A percentile compares a stretch with the other conserved stretches of the same genome.
These are phyloP conservation scores for Annulohypoxylon bovei DNA, from an alignment of 495 filamentous ascomycete species.

Conservation along the genomic window DNA sequence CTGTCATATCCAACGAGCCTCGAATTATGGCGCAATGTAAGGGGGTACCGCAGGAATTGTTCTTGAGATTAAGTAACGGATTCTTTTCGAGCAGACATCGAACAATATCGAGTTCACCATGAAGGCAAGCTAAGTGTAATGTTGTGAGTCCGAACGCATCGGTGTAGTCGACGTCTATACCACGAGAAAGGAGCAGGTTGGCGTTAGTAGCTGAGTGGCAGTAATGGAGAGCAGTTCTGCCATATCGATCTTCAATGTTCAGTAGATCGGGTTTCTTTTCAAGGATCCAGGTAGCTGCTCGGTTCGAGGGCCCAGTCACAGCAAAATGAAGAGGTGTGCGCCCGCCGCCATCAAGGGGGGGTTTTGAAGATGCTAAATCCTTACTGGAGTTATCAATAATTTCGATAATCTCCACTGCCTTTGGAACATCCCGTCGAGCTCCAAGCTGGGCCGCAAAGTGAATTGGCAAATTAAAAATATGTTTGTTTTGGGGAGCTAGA, in stretches of 20 bases:
- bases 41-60: conserved; percentile 10
- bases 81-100: conserved; percentile 27
- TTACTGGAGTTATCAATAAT: conserved; percentile 20
- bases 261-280: conserved; percentile 18
- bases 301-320: conserved; percentile 33
- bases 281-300: conserved; percentile 35
- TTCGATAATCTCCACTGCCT: conserved; percentile 36
- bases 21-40: conserved; percentile 17
- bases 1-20: conserved; percentile 17
- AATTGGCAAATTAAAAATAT: background rate
- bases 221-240: conserved; percentile 36
- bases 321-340: conserved; percentile 34
- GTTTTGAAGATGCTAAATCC: background rate
- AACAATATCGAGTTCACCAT: conserved; percentile 35
- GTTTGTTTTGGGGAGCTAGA: background rate
- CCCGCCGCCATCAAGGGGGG: conserved; percentile 1
- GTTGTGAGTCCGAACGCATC: conserved; percentile 34
- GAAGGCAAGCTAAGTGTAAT: conserved; percentile 33
- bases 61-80: conserved; percentile 22
- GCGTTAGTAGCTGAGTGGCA: conserved; percentile 26
- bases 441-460: background rate
- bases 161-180: conserved; percentile 34
- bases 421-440: conserved; percentile 26
- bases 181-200: conserved; percentile 24
- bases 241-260: conserved; percentile 28